A percentile compares a stretch with the other conserved stretches of the same genome.
Conservation (phyloP, 352 stramenopile genomes). For the Pythium volutum region DNA sequence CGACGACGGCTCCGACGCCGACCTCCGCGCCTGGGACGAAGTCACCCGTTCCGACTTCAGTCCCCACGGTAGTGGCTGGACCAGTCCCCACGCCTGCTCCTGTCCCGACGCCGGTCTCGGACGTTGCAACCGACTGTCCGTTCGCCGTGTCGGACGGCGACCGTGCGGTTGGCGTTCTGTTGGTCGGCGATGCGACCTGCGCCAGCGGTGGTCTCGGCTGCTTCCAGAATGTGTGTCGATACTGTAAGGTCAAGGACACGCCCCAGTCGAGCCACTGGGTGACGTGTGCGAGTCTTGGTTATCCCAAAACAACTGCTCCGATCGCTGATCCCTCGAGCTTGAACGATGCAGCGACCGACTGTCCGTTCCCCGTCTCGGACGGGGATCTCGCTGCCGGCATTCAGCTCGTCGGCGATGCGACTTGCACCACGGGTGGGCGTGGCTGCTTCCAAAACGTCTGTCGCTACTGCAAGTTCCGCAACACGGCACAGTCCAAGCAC, state of each 20-base stretch:
- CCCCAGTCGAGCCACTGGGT: background rate
- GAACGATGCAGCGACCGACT: background rate
- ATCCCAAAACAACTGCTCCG: background rate
- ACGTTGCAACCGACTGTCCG: background rate
- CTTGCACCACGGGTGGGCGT: conserved; percentile 19
- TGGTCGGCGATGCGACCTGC: conserved; percentile 18
- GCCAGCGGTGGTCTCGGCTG: conserved; percentile 5
- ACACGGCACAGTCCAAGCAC: background rate
- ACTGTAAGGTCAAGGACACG: conserved; percentile 6
- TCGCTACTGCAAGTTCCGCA: conserved; percentile 20
- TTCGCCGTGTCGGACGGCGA: conserved; percentile 14
- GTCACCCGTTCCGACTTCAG: background rate
- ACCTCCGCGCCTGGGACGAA: background rate
- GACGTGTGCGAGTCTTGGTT: background rate
- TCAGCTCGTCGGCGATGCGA: conserved; percentile 14
- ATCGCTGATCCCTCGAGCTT: background rate
- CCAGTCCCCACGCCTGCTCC: background rate
- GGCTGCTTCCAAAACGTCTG: conserved; percentile 27
- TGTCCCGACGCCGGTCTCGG: background rate
- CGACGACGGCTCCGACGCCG: background rate
- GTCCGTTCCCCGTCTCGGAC: conserved; percentile 1
- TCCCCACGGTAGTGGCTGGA: no score
- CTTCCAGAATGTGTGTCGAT: conserved; percentile 5
- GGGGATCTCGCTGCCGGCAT: conserved; percentile 23
- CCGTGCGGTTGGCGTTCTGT: conserved; percentile 13